A percentile compares a stretch with the other conserved stretches of the same genome.
phyloP scores from a whole-genome alignment of 2,329 filamentous ascomycete species.

The Ophiocordyceps polyrhachis-furcata region DNA sequence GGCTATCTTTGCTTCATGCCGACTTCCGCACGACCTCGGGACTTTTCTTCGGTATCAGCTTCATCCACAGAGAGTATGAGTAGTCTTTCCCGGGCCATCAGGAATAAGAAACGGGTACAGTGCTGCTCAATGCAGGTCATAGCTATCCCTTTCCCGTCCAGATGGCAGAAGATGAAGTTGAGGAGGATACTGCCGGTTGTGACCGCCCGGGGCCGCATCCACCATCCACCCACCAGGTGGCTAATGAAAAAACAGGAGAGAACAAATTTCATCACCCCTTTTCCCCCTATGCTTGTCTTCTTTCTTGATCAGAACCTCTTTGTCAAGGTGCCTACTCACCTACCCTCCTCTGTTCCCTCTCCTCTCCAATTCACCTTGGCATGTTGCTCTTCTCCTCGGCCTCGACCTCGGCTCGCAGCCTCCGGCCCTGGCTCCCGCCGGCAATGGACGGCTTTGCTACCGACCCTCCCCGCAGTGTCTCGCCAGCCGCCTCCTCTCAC shows the following conservation, averaged over 20 bases:
- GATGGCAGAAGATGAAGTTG: not conserved
- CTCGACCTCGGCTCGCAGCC: not conserved
- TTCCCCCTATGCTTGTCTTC: not conserved
- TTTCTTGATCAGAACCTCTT: not conserved
- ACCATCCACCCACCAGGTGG: not conserved
- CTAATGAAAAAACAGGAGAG: not conserved
- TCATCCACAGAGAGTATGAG: not conserved
- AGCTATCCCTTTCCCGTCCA: no score
- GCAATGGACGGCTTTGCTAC: constrained; percentile 14
- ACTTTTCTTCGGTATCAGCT: not conserved
- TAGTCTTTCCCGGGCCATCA: not conserved
- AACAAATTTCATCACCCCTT: not conserved
- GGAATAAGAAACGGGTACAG: no score
- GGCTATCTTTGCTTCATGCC: not conserved
- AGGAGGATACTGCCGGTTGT: not conserved
- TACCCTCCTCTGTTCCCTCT: not conserved
- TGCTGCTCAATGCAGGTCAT: no score
- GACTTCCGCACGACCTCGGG: no score
- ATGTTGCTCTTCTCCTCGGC: not conserved
- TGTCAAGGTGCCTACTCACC: not conserved
- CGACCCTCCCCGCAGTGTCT: not conserved
- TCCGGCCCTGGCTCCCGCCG: not conserved
- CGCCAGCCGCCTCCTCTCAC: constrained; percentile 6
- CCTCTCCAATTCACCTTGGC: not conserved
- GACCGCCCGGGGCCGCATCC: not conserved